Conservation (phyloP, 331 rosid genomes). For the Saraca asoca region DNA sequence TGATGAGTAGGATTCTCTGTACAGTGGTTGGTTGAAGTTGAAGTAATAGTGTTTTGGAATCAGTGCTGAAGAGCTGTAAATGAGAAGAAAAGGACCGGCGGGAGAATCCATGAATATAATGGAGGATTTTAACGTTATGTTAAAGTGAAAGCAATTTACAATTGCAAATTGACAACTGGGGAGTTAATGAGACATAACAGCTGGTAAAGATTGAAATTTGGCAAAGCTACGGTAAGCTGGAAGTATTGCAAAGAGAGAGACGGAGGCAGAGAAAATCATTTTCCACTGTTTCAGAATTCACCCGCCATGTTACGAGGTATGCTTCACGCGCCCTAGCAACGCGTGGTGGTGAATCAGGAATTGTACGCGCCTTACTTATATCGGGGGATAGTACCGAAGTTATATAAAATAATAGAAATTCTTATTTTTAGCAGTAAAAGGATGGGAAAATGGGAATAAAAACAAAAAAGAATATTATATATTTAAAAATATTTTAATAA, state of each 20-base stretch:
- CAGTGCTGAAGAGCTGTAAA: conserved; percentile 33
- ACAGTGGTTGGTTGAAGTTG: conserved; percentile 2
- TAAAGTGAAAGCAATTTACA: neutral
- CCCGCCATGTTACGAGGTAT: neutral
- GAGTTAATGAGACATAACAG: neutral
- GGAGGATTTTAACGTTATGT: no score
- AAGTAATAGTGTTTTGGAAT: conserved; percentile 39
- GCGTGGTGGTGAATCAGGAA: no score
- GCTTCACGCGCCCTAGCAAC: no score
- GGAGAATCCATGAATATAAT: conserved; percentile 18
- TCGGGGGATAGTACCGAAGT: no score
- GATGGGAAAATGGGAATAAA: no score
- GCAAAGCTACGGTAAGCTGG: no score
- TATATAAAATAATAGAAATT: no score
- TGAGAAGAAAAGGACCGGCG: conserved; percentile 12
- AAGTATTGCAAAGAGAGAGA: neutral
- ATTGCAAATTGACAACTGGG: neutral
- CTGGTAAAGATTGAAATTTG: neutral
- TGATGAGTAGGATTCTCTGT: conserved; percentile 7
- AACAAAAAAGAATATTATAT: no score
- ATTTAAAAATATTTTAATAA: no score
- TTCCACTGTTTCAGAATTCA: neutral
- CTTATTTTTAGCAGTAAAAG: no score
- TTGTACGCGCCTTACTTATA: no score
- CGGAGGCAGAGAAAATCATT: neutral